Evolutionary conservation across 768 basidiomycete species (phyloP), one percentile per base, ranked within the genome.

Genomic region (Pleurotus sapidus): DNA sequence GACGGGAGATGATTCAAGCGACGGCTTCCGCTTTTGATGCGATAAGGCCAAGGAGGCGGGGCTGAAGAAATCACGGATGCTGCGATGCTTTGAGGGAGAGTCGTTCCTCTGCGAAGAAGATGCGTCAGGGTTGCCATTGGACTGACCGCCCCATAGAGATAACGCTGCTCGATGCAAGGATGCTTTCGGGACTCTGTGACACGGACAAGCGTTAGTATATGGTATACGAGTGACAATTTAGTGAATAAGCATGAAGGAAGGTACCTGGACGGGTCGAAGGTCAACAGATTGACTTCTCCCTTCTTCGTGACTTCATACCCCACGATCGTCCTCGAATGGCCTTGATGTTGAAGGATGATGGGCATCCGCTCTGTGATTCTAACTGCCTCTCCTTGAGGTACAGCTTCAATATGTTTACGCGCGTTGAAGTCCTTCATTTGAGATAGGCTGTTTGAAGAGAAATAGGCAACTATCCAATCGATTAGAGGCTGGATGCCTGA

Each of bases 261-360:
- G 63, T 59, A 89, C 91, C 66, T 77, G 14, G 84, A 83, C 15
- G 94, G 91, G 73, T 97, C 92, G 60, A 94, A 92, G 5, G 81
- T 74, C 12, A 96, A 74, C 7, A 97, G 77, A 60, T 83, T 87
- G 39, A 82, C 75, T 11, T 73, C 69, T 5, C 84, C 87, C 14
- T 74, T 74, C 62, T 78, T 82, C 54, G 74, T 76, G 39, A 86
- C 70, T 68, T 95, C 92, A 63, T 89, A 95, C 1, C 94, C 94
- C 2, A 97, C 79, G 11, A 97, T 84, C 3, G 88, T 88, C 23
- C 89, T 73, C n/a, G 94, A 97, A 72, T 97, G 94, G 0, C 93
- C 92, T 5, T 78, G 68, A 64, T 91, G 86, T 74, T 96, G 88
- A 49, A 96, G 74, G 43, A 96, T 87, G 27, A 97, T 65, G 7